Evolutionary conservation across 1,284 basidiomycete species (phyloP).

Genomic region (Fomitiporia mediterranea): DNA sequence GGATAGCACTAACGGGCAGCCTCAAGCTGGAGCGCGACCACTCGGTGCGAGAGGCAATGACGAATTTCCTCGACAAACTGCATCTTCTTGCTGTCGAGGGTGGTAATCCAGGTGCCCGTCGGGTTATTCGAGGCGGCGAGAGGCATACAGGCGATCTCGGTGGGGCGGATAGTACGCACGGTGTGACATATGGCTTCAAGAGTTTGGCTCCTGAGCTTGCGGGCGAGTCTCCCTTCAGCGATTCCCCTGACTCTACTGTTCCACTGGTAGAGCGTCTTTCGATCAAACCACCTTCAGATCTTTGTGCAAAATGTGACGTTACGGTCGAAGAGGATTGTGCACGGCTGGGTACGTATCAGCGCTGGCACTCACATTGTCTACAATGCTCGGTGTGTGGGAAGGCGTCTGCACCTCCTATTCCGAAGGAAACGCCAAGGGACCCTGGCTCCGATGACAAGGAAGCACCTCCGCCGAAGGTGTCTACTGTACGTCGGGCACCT

Average conservation of each 20-base stretch:
- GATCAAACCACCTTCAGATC: slow-evolving; percentile 75
- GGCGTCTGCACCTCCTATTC: slow-evolving; percentile 57
- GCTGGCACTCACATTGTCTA: slow-evolving; percentile 95
- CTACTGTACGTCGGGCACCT: slow-evolving; percentile 63
- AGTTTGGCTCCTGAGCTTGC: slow-evolving; percentile 85
- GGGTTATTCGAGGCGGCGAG: slow-evolving; percentile 67
- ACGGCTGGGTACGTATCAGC: slow-evolving; percentile 86
- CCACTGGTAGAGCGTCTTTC: slow-evolving; percentile 45
- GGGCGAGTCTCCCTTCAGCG: slow-evolving; percentile 75
- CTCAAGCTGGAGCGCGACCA: slow-evolving; percentile 94
- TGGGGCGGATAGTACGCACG: slow-evolving; percentile 60
- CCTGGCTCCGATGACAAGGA: slow-evolving; percentile 38
- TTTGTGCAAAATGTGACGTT: slow-evolving; percentile 83
- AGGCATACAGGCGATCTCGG: slow-evolving; percentile 37
- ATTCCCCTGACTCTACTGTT: slow-evolving; percentile 37
- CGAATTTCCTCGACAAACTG: slow-evolving; percentile 87
- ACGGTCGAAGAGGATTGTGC: slow-evolving; percentile 98
- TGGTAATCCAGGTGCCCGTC: slow-evolving; percentile 72
- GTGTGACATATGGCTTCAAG: slow-evolving; percentile 83
- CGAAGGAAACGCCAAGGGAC: slow-evolving; percentile 46
- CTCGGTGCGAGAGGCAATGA: slow-evolving; percentile 77
- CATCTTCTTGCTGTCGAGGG: slow-evolving; percentile 88
- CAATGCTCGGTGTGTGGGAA: slow-evolving; percentile 80
- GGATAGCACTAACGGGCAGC: slow-evolving; percentile 94
- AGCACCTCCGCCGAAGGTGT: slow-evolving; percentile 52